A percentile compares a stretch with the other conserved stretches of the same genome.
These are phyloP conservation scores for Trichosporon coremiiforme DNA, from an alignment of 1,284 basidiomycete species.

Conservation along the genomic window DNA sequence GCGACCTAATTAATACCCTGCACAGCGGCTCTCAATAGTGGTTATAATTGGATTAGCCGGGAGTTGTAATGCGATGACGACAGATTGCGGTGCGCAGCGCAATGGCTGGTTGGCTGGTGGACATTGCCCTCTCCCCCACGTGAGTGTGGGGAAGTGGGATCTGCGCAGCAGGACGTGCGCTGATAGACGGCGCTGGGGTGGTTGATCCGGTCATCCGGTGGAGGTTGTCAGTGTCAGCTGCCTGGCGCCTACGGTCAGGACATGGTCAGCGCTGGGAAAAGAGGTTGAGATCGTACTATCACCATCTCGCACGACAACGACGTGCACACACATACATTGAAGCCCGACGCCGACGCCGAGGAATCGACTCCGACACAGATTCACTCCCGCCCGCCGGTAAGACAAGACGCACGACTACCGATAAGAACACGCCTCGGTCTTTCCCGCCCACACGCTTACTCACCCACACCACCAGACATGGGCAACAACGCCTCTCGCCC, in stretches of 20 bases:
- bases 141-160: conserved; percentile 6
- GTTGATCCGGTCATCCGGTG: background rate
- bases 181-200: background rate
- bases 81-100: background rate
- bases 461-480: background rate
- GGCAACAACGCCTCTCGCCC: conserved; percentile 5
- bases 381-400: too few species aligned
- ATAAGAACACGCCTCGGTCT: background rate
- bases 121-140: background rate
- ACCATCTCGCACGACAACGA: background rate
- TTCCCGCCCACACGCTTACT: background rate
- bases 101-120: background rate
- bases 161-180: conserved; percentile 8
- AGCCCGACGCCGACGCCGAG: background rate
- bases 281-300: background rate
- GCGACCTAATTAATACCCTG: background rate
- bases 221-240: conserved; percentile 2
- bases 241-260: too few species aligned
- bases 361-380: background rate
- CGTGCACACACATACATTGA: background rate
- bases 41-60: background rate
- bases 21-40: background rate
- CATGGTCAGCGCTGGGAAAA: background rate
- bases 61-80: background rate
- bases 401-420: too few species aligned